Evolutionary conservation across 2,329 filamentous ascomycete genomes (phyloP), one percentile per base, ranked within the genome.

Genomic region (Fusarium sacchari): DNA sequence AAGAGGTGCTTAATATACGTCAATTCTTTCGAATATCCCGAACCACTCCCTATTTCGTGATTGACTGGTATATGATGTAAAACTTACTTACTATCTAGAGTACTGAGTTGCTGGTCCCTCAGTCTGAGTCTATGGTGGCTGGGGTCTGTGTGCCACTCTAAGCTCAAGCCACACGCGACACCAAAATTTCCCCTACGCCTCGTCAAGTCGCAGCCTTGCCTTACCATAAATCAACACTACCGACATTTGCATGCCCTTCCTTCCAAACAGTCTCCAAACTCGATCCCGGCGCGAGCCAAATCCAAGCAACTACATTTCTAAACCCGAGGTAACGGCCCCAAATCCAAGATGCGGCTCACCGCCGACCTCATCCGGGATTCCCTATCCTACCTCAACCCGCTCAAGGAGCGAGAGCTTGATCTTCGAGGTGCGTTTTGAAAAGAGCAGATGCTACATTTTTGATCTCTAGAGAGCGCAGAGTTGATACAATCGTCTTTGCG

Each of bases 331-430:
- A 78, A 78, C 66, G 64, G 61, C 58, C 60, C 75, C 42, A 59
- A 53, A 75, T 62, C 78, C 83, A 86, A 81, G 76, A 98, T 99
- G 96, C 92, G 96, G 88, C 91, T 99, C 86, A 98, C 96, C 73
- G 92, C 94, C 78, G 96, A 98, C 84, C 91, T 98, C 80, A 97
- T 99, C 86, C 91, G 94, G 84, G 92, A 91, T 84, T 97, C 96
- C 82, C 93, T 97, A 78, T 98, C 96, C 83, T 99, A 98, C 89
- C 93, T 98, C 85, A 99, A 98, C 86, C 95, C 96, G 83, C 90
- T 99, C 84, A 97, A 96, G 87, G 96, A 99, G 89, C 94, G 96
- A 84, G 96, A 99, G 90, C 91, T 99, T 83, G 95, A 98, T 88
- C 94, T 99, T 80, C 92, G 96, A 97, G 96, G 96, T 98, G 93